A percentile compares a stretch with the other conserved stretches of the same genome.
Conservation (phyloP, 495 filamentous ascomycete species). For the Neurospora hispaniola region DNA sequence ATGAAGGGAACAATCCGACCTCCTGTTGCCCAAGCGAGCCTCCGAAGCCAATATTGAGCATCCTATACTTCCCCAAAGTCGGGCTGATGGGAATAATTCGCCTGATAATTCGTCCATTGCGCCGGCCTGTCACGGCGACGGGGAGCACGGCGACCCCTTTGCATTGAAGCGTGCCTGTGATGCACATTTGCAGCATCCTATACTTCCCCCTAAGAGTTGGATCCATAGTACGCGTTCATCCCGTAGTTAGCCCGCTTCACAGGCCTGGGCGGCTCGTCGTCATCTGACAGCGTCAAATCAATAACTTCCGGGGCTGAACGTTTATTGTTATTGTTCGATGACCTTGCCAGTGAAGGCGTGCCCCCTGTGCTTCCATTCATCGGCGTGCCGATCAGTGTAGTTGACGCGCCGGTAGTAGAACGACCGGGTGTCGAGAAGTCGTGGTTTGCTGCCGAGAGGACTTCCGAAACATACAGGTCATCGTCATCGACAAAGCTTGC, state of each 20-base stretch:
- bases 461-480: slow-evolving; percentile 59
- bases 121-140: background rate
- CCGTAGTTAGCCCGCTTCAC: slow-evolving; percentile 42
- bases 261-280: slow-evolving; percentile 50
- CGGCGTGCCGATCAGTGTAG: slow-evolving; percentile 19
- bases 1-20: background rate
- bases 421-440: slow-evolving; percentile 8
- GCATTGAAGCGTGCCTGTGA: background rate
- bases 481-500: slow-evolving; percentile 44
- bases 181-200: background rate
- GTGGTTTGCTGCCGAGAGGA: slow-evolving; percentile 13
- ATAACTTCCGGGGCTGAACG: slow-evolving; percentile 56
- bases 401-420: background rate
- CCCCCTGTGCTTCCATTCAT: slow-evolving; percentile 13
- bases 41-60: background rate
- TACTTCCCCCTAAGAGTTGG: background rate
- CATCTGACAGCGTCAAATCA: slow-evolving; percentile 69
- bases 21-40: background rate
- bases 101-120: background rate
- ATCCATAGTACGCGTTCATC: background rate
- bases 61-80: background rate
- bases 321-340: slow-evolving; percentile 41
- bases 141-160: background rate
- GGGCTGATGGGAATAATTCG: background rate
- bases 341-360: slow-evolving; percentile 30